phyloP scores from a whole-genome alignment of 495 filamentous ascomycete species.

The Aspergillus ostianus region DNA sequence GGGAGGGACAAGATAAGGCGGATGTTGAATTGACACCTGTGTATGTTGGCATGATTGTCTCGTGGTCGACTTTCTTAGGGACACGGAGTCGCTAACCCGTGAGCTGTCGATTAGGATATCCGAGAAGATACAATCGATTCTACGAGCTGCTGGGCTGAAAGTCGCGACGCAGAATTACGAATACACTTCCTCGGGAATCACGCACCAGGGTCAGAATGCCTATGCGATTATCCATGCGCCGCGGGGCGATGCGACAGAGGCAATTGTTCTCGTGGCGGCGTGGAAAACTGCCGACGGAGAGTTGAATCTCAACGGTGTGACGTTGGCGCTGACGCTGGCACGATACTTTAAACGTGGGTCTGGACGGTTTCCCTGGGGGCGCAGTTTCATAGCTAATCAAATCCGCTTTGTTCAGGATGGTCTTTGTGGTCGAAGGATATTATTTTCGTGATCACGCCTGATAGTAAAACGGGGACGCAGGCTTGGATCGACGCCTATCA shows the following conservation, averaged over 20 bases:
- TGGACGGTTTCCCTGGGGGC: conserved; percentile 12
- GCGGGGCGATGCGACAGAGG: conserved; percentile 95
- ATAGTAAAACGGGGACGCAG: conserved; percentile 87
- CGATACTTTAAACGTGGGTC: conserved; percentile 83
- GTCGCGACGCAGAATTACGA: conserved; percentile 81
- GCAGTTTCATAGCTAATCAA: conserved; percentile 3
- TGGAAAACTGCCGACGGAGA: conserved; percentile 82
- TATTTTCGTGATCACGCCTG: conserved; percentile 83
- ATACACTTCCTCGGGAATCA: conserved; percentile 70
- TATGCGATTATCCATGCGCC: conserved; percentile 96
- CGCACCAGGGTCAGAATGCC: conserved; percentile 79
- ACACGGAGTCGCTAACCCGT: neutral
- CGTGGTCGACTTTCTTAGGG: conserved; percentile 6
- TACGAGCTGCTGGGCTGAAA: conserved; percentile 76
- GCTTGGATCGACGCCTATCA: conserved; percentile 99
- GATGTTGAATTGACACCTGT: conserved; percentile 43
- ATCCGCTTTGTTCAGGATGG: conserved; percentile 59
- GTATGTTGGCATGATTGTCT: conserved; percentile 27
- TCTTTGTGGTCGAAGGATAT: conserved; percentile 99
- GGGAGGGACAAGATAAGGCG: conserved; percentile 13
- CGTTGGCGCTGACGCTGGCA: conserved; percentile 79
- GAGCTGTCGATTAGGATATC: conserved; percentile 48
- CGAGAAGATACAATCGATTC: conserved; percentile 68
- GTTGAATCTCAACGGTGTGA: conserved; percentile 82
- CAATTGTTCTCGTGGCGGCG: conserved; percentile 85